These are phyloP conservation scores for Pyricularia pennisetigena DNA, from an alignment of 2,329 filamentous ascomycete species.

Conservation along the genomic window DNA sequence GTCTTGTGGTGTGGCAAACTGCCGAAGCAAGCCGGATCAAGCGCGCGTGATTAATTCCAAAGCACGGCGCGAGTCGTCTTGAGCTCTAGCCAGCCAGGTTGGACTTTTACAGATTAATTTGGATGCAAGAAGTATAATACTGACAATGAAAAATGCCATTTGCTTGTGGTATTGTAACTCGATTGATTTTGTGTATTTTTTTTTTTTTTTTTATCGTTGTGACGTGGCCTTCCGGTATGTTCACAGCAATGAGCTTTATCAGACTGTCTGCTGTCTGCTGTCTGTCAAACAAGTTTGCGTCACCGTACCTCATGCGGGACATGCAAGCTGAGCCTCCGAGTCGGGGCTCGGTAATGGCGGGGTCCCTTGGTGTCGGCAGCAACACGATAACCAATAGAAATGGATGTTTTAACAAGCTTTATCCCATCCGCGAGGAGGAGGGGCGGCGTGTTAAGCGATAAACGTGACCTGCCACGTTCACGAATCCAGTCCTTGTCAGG, in stretches of 20 bases:
- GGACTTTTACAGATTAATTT: not conserved
- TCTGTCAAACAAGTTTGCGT: not conserved
- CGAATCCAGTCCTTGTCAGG: not conserved
- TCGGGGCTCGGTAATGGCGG: not conserved
- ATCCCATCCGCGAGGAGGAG: not conserved
- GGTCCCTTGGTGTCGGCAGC: not conserved
- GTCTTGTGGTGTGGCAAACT: constrained; percentile 5
- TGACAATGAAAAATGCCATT: not conserved
- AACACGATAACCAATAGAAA: not conserved
- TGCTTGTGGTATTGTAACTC: not conserved
- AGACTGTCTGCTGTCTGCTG: not conserved
- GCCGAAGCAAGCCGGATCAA: constrained; percentile 17
- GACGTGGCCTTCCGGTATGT: no score
- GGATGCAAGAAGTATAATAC: not conserved
- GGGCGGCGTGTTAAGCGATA: not conserved
- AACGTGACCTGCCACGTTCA: not conserved
- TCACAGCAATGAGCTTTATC: not conserved
- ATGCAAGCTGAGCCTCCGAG: not conserved
- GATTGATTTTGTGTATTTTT: no score
- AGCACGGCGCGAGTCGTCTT: not conserved
- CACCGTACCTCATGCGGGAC: not conserved
- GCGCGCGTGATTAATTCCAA: not conserved
- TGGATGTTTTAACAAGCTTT: not conserved
- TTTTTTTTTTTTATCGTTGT: no score
- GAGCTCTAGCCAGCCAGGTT: not conserved